Base-by-base conservation (phyloP, 371 early-diverging fungal genomes). In the Saksenaea oblongispora region DNA sequence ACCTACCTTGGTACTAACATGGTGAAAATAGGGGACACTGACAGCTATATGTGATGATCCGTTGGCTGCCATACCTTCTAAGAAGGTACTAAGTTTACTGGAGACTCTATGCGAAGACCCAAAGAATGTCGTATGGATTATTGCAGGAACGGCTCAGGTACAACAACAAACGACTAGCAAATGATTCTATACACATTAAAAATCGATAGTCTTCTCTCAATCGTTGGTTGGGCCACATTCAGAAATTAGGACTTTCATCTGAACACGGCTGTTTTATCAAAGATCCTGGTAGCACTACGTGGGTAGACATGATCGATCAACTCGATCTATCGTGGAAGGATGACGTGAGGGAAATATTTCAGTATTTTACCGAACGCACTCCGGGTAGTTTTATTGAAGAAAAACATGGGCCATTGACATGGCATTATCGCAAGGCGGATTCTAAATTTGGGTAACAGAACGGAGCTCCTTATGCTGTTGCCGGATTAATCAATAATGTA, bases 361-460 rank as follows among this genome's bases (percentile, higher is more conserved):
- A 86, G 18, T 95, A 93, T 65, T 97, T 93, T 65, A 92, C 92
- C 0, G 97, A 97, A 70, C 82, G 97, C 15, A 97, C 96, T 0
- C 93, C 87, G 61, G 95, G 93, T 42, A 72, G 76, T 17, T 92
- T 91, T 70, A 87, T 94, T 37, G 96, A 96, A 67, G 89, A 91
- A 58, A 96, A 96, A 69, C 83, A 87, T 8, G 86, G 87, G 31
- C 87, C 94, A 1, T 79, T 96, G 44, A 93, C 95, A 15, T 97
- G 97, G 95, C 95, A 97, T 71, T 95, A 95, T 71, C 84, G 94
- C 24, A 66, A 88, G 62, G 93, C 94, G 5, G 97, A 95, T 66
- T 92, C 92, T 0, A 89, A 89, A 37, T 91, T 58, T 56, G 73
- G 92, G 31, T 31, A 31, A n/a, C 31, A 7, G 2, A 31, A 7